Evolutionary conservation across 441 rosid genomes (phyloP).

Genomic region (Pelargonium fulgidum): DNA sequence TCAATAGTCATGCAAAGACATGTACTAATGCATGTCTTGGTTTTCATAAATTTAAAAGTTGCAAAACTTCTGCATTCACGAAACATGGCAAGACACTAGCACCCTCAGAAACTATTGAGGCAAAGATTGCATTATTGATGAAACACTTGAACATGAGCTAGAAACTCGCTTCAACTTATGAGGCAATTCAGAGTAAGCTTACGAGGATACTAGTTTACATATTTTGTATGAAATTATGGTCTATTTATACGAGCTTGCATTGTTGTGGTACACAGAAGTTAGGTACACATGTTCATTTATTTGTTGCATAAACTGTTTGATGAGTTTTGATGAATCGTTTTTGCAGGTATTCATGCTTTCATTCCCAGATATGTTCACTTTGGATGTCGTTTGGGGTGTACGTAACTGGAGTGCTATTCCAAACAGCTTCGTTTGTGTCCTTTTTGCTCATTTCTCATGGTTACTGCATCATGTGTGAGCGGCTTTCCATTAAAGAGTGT

Average conservation of each 20-base stretch:
- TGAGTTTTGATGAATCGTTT: constrained; percentile 15
- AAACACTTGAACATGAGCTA: no score
- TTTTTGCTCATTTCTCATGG: constrained; percentile 89
- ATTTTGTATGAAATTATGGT: background rate
- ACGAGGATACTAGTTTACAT: background rate
- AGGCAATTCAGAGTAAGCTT: no score
- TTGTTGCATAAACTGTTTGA: background rate
- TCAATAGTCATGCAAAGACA: no score
- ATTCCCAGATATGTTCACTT: constrained; percentile 68
- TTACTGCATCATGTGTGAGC: constrained; percentile 79
- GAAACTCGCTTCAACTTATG: no score
- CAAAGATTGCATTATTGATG: no score
- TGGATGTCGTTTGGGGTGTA: constrained; percentile 97
- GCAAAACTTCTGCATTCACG: no score
- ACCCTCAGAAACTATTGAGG: no score
- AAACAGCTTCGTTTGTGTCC: constrained; percentile 79
- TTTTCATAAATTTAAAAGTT: no score
- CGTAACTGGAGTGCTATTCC: constrained; percentile 84
- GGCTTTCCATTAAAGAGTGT: constrained; percentile 64
- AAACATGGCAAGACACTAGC: no score
- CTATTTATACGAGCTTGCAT: background rate
- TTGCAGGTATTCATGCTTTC: constrained; percentile 86
- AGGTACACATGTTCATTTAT: background rate
- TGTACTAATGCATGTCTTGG: no score
- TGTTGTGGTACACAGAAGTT: constrained; percentile 1